Base-by-base conservation (phyloP, 75 land plant genomes). In the Cupressus sempervirens region DNA sequence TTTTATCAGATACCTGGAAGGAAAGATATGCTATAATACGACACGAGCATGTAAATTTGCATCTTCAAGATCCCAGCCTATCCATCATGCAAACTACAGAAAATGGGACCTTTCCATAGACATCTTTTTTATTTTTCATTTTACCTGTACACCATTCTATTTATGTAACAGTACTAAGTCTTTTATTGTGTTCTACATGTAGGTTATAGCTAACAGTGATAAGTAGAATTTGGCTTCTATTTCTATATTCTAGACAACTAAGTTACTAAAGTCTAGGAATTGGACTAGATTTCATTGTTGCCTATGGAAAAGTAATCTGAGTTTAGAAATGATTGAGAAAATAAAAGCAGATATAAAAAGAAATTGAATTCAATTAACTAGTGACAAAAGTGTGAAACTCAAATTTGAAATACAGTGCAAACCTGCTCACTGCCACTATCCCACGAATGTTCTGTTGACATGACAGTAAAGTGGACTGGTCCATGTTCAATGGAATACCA, bases 391-490 rank as follows among this genome's bases (percentile, higher is more conserved):
- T 13, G 30, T 15, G 12, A 72, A 72, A 11, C 9, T 45, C 50
- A 79, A 79, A 43, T 77, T 40, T n/a, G 41, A 45, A 43, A 43
- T 79, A 43, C 41, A 79, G 26, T 26, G 26, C 9, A 45, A 86
- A 89, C 91, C 91, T 90, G 91, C 46, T 90, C 91, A 48, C 88
- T 89, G 34, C 88, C 88, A 38, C 6, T 53, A 73, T 56, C 82
- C 91, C 91, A 90, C 54, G 81, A 38, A 86, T 90, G 91, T 74
- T 90, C 91, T 18, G 91, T 90, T 50, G 91, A 90, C 88, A 90
- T 89, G 62, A 90, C 23, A 50, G 91, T 89, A 80, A 90, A 89
- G 79, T 90, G 91, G 16, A 90, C 88, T 11, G 91, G 91, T 11
- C 91, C 91, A 35, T 84, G 76, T 58, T 90, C 85, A 30, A 86